phyloP scores from a whole-genome alignment of 1,284 basidiomycete genomes.

The Chalciporus sp. region DNA sequence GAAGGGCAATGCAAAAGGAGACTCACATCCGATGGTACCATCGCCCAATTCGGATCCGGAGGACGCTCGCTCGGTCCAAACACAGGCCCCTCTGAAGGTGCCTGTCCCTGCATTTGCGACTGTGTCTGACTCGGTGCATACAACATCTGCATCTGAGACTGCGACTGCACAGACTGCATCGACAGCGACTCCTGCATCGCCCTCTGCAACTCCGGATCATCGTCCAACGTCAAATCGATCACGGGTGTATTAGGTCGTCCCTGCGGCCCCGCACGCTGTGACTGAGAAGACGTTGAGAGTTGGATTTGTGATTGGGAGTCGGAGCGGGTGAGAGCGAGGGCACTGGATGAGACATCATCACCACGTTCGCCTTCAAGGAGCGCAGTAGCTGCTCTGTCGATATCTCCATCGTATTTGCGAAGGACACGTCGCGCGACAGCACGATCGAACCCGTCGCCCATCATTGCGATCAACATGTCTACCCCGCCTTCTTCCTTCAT shows the following conservation, averaged over 20 bases:
- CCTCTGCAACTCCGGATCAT: slow-evolving; percentile 50
- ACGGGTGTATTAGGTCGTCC: slow-evolving; percentile 36
- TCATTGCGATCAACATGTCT: slow-evolving; percentile 27
- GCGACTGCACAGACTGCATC: slow-evolving; percentile 28
- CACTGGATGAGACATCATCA: slow-evolving; percentile 19
- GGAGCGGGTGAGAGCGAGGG: background rate
- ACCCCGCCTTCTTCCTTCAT: slow-evolving; percentile 26
- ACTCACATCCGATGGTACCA: slow-evolving; percentile 66
- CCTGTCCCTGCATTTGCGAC: slow-evolving; percentile 20
- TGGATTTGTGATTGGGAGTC: slow-evolving; percentile 3
- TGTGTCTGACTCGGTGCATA: slow-evolving; percentile 10
- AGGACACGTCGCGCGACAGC: slow-evolving; percentile 54
- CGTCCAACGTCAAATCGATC: slow-evolving; percentile 63
- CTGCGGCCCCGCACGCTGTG: slow-evolving; percentile 21
- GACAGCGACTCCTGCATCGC: slow-evolving; percentile 61
- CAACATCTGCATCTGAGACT: slow-evolving; percentile 14
- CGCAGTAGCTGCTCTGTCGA: slow-evolving; percentile 62
- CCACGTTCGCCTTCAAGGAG: slow-evolving; percentile 56
- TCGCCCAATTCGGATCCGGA: slow-evolving; percentile 65
- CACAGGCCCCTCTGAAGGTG: slow-evolving; percentile 34
- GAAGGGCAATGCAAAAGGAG: background rate
- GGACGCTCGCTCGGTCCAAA: slow-evolving; percentile 63
- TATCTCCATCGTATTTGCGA: slow-evolving; percentile 57
- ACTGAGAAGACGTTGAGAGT: slow-evolving; percentile 10
- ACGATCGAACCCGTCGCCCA: slow-evolving; percentile 43